These are phyloP conservation scores for Ceratocystis harringtonii DNA, from an alignment of 2,329 filamentous ascomycete genomes.

Conservation along the genomic window DNA sequence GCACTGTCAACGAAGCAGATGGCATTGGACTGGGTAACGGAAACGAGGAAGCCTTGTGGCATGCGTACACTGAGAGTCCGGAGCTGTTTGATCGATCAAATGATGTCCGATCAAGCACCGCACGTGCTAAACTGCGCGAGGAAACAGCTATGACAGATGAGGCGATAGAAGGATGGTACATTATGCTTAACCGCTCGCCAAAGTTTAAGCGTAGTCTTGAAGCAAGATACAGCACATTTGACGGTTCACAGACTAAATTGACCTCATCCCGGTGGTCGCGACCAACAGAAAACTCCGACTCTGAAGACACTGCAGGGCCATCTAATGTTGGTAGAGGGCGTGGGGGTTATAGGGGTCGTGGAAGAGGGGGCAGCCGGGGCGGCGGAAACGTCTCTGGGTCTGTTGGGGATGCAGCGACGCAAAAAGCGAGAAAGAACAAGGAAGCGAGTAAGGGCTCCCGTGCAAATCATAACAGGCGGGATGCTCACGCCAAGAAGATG, in stretches of 20 bases:
- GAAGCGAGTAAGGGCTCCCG: slow-evolving; percentile 68
- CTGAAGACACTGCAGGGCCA: slow-evolving; percentile 25
- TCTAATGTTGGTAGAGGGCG: slow-evolving; percentile 29
- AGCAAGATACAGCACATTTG: slow-evolving; percentile 49
- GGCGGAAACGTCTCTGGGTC: slow-evolving; percentile 49
- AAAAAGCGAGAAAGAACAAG: slow-evolving; percentile 56
- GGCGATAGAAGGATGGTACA: slow-evolving; percentile 80
- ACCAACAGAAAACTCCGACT: neutral
- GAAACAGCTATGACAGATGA: slow-evolving; percentile 87
- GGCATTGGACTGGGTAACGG: slow-evolving; percentile 28
- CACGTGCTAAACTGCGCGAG: slow-evolving; percentile 48
- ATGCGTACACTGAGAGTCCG: slow-evolving; percentile 49
- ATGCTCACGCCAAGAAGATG: slow-evolving; percentile 53
- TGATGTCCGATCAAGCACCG: slow-evolving; percentile 40
- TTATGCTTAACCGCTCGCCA: slow-evolving; percentile 67
- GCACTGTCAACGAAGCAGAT: slow-evolving; percentile 41
- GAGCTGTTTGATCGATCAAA: slow-evolving; percentile 57
- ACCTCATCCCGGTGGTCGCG: slow-evolving; percentile 46
- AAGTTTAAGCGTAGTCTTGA: slow-evolving; percentile 55
- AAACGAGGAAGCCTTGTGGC: slow-evolving; percentile 60
- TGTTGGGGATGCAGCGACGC: slow-evolving; percentile 54
- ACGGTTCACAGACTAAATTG: slow-evolving; percentile 50
- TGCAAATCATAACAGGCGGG: slow-evolving; percentile 75
- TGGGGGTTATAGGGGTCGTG: slow-evolving; percentile 31
- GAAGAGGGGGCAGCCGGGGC: slow-evolving; percentile 30